These are phyloP conservation scores for Hemileia vastatrix DNA, from an alignment of 1,284 basidiomycete genomes.

Conservation along the genomic window DNA sequence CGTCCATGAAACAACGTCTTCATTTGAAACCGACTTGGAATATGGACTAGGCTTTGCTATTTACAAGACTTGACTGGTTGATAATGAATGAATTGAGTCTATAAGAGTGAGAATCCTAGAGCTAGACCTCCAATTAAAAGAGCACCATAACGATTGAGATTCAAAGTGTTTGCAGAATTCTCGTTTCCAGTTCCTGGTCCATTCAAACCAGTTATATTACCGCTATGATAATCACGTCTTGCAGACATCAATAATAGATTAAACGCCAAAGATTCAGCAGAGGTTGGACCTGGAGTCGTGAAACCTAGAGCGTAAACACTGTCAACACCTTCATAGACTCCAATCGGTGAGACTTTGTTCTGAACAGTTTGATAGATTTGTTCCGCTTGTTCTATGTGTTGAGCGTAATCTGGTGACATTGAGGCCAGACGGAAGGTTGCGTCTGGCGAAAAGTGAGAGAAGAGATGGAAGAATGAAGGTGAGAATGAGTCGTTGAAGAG, in stretches of 20 bases:
- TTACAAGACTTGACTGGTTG: no score
- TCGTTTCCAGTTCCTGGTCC: no score
- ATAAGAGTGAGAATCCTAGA: no score
- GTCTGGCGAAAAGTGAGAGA: constrained; percentile 5
- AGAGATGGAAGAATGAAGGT: background rate
- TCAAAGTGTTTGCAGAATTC: no score
- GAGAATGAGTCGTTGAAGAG: background rate
- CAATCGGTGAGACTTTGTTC: constrained; percentile 27
- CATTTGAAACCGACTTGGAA: no score
- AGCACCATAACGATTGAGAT: no score
- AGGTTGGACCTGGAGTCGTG: constrained; percentile 28
- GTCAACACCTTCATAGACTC: constrained; percentile 26
- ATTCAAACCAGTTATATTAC: constrained; percentile 24
- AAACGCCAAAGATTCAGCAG: constrained; percentile 36
- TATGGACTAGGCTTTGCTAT: no score
- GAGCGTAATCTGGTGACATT: constrained; percentile 27
- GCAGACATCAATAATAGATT: constrained; percentile 36
- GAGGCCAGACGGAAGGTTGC: constrained; percentile 35
- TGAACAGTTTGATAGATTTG: constrained; percentile 32
- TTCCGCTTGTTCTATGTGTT: constrained; percentile 29
- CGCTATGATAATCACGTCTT: constrained; percentile 30
- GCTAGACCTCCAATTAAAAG: no score
- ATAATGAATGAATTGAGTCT: no score
- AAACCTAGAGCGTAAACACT: constrained; percentile 37
- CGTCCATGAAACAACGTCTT: no score